Evolutionary conservation across 495 filamentous ascomycete species (phyloP).

Genomic region (Tuber microsphaerosporum): DNA sequence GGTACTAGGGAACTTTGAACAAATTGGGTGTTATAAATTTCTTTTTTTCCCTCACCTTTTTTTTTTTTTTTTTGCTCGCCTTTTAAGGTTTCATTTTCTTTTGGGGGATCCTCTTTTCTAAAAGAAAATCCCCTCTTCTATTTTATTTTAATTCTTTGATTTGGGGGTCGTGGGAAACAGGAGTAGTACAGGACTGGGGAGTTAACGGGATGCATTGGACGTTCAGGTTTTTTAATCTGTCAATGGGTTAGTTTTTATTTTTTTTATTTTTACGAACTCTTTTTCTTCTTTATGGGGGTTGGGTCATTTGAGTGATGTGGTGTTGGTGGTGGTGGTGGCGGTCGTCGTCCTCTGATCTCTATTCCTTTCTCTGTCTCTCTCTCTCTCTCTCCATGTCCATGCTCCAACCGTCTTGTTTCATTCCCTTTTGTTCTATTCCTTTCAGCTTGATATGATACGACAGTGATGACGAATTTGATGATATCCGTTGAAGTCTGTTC

Average conservation of each 20-base stretch:
- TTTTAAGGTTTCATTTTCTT: slow-evolving; percentile 11
- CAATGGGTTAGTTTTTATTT: slow-evolving; percentile 2
- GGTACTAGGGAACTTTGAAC: slow-evolving; percentile 28
- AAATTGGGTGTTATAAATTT: slow-evolving; percentile 30
- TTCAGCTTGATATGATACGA: slow-evolving; percentile 4
- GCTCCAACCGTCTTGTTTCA: slow-evolving; percentile 3
- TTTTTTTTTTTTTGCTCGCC: slow-evolving; percentile 14
- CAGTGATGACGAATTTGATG: slow-evolving; percentile 6
- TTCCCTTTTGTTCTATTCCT: slow-evolving; percentile 1
- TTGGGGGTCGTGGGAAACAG: slow-evolving; percentile 1
- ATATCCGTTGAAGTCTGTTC: background rate
- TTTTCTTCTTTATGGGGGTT: background rate
- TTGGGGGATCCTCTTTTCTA: slow-evolving; percentile 11
- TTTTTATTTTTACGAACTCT: background rate
- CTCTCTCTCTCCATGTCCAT: background rate
- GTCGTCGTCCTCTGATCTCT: background rate
- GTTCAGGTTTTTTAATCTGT: slow-evolving; percentile 4
- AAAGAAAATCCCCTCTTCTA: background rate
- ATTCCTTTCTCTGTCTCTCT: background rate
- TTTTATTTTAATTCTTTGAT: slow-evolving; percentile 5
- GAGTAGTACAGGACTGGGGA: slow-evolving; percentile 1
- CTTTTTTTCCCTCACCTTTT: slow-evolving; percentile 18
- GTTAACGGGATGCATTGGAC: slow-evolving; percentile 12
- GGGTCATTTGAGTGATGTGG: background rate
- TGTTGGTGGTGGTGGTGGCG: background rate